Base-by-base conservation (phyloP, 2,329 filamentous ascomycete species). In the Paracoccidioides lutzii region DNA sequence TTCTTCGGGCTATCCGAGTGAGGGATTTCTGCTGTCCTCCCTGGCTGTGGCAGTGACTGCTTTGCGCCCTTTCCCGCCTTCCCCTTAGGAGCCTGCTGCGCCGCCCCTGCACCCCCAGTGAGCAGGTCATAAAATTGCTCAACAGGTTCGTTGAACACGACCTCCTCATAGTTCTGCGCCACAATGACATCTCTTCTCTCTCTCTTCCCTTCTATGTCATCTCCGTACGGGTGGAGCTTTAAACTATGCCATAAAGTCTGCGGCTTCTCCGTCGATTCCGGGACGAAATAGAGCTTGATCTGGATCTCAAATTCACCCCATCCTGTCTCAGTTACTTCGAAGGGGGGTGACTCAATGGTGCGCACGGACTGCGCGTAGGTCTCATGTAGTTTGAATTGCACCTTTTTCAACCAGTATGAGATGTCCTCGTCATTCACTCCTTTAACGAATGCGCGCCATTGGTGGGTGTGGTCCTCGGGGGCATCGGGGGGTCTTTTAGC, bases 251-350 rank as follows among this genome's bases (percentile, higher is more conserved):
- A 95, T 1, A 95, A 75, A n/a, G 90, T 94, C 72, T 95, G 88
- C 4, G 91, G 88, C 71, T 98, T 98, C 76, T 98, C 93, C 64
- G 82, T 84, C 41, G 84, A 87, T 67, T 94, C 87, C 55, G 87
- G 83, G 55, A 88, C 83, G 72, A 96, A 98, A 75, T 95, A 95
- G 46, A 98, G 79, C 67, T 95, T 90, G 68, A 98, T 86, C 60
- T 90, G 88, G 65, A 98, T 94, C 69, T 93, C 89, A 75, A 98
- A 98, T 73, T 96, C 93, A 65, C 93, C 93, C 88, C 94, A 98
- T 51, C 93, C 93, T 0, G 93, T 97, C 72, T 97, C 93, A 59
- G 82, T 81, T 59, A 97, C 86, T 65, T 88, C 78, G 65, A 96
- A 98, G 9, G 77, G 90, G 66, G 87, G 81, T 58, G 82, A 81